Evolutionary conservation across 1,284 basidiomycete genomes (phyloP).

Genomic region (Fomitopsis schrenkii): DNA sequence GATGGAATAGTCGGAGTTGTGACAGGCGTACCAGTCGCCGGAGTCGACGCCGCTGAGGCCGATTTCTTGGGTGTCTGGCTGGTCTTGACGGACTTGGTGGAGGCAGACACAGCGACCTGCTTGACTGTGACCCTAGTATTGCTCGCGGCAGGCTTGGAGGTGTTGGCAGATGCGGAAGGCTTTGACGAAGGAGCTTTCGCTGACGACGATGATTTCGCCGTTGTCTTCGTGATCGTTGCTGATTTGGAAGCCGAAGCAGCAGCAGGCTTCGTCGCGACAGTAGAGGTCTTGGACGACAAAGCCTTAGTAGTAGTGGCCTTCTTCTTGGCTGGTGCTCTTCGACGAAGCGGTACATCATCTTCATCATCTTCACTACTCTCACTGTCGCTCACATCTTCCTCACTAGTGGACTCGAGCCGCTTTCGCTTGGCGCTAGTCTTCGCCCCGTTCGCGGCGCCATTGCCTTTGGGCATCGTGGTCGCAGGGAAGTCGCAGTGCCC

Average conservation of each 20-base stretch:
- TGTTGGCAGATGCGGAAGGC: neutral
- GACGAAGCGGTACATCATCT: slow-evolving; percentile 2
- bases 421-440: slow-evolving; percentile 1
- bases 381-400: slow-evolving; percentile 7
- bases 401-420: neutral
- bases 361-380: neutral
- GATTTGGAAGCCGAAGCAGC: neutral
- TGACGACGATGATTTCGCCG: neutral
- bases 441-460: neutral
- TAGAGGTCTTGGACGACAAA: neutral
- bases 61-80: neutral
- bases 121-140: neutral
- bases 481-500: slow-evolving; percentile 22
- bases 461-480: slow-evolving; percentile 6
- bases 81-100: neutral
- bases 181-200: neutral
- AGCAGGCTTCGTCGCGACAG: neutral
- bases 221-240: neutral
- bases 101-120: neutral
- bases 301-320: neutral
- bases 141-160: neutral
- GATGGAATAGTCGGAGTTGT: neutral
- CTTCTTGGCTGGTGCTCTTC: slow-evolving; percentile 1
- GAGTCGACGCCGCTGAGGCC: neutral
- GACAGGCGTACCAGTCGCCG: neutral